Evolutionary conservation across 805 yeast genomes (phyloP).

Genomic region (Kluyveromyces dobzhanskii): DNA sequence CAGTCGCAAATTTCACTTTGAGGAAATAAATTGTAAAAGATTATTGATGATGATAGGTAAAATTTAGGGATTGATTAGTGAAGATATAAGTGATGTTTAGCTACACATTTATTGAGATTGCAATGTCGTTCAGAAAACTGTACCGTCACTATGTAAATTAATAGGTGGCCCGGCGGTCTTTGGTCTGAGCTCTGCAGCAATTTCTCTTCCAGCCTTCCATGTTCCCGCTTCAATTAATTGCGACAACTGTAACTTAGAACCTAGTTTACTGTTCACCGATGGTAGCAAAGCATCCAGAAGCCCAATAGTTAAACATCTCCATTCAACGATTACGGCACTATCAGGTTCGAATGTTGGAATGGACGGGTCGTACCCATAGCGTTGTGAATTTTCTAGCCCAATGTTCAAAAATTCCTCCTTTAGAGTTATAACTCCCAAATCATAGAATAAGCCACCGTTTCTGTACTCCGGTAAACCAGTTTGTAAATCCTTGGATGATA

Average conservation of each 20-base stretch:
- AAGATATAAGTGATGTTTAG: no score
- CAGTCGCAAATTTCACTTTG: no score
- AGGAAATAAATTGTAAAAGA: no score
- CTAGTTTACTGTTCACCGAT: constrained; percentile 39
- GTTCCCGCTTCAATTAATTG: constrained; percentile 62
- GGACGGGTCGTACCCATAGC: constrained; percentile 19
- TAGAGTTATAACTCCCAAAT: constrained; percentile 41
- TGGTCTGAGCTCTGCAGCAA: constrained; percentile 44
- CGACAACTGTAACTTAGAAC: constrained; percentile 37
- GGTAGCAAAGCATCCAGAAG: constrained; percentile 46
- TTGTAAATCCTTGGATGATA: constrained; percentile 34
- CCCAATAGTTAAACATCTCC: constrained; percentile 57
- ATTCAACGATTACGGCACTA: constrained; percentile 56
- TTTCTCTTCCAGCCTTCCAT: constrained; percentile 58
- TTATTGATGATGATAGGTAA: no score
- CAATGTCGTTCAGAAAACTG: constrained; percentile 54
- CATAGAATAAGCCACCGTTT: constrained; percentile 58
- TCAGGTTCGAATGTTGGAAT: constrained; percentile 46
- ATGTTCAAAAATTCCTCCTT: constrained; percentile 33
- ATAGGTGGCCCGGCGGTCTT: constrained; percentile 54
- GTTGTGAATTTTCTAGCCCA: constrained; percentile 33
- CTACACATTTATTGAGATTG: no score
- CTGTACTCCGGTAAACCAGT: constrained; percentile 57
- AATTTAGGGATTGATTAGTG: no score
- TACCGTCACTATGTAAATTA: constrained; percentile 53